Evolutionary conservation across 2,329 filamentous ascomycete species (phyloP).

Genomic region (Talaromyces sp.): DNA sequence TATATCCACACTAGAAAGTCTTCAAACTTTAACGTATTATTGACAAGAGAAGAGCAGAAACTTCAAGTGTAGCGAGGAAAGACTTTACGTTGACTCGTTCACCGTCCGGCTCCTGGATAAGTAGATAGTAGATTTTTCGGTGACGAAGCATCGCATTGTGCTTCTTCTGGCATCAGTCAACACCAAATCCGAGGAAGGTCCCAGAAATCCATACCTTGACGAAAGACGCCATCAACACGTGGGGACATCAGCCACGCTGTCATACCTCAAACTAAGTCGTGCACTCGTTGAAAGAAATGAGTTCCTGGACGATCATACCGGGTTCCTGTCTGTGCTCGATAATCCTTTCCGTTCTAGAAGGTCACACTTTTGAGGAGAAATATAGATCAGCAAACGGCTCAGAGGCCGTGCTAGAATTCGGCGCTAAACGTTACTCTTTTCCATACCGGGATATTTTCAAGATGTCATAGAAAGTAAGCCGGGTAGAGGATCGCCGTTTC

Average conservation of each 20-base stretch:
- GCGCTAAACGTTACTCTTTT: neutral
- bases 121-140: too few relatives aligned
- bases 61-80: too few relatives aligned
- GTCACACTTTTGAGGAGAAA: neutral
- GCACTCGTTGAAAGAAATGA: neutral
- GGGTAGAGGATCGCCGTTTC: neutral
- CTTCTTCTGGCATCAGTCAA: neutral
- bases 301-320: neutral
- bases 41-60: too few relatives aligned
- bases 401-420: neutral
- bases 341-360: constrained; percentile 3
- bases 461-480: neutral
- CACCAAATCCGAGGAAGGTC: neutral
- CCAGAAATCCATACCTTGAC: neutral
- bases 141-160: too few relatives aligned
- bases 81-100: too few relatives aligned
- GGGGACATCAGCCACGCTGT: neutral
- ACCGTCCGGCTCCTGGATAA: too few relatives aligned
- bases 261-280: neutral
- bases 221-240: neutral
- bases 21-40: too few relatives aligned
- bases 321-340: constrained; percentile 9
- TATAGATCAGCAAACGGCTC: constrained; percentile 1
- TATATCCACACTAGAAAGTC: too few relatives aligned
- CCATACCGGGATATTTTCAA: neutral